Percentiles rank a stretch among this genome's conserved stretches.
These are phyloP conservation scores for Nakaseomyces glabratus DNA, from an alignment of 1,139 yeast genomes.

Conservation along the genomic window DNA sequence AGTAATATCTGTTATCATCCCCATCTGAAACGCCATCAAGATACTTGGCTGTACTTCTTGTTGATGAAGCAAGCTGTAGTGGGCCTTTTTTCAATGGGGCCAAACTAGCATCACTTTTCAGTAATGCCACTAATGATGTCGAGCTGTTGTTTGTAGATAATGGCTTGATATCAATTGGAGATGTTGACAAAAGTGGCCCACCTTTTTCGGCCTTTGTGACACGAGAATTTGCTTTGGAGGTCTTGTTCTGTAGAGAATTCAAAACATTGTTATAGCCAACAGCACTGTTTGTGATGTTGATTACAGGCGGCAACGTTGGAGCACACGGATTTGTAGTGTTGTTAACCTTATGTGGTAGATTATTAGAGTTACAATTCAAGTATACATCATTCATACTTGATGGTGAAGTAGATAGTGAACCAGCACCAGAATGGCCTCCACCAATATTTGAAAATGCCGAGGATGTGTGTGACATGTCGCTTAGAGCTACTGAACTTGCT, in stretches of 20 bases:
- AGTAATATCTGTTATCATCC: slow-evolving; percentile 4
- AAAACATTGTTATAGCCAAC: slow-evolving; percentile 1
- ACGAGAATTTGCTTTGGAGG: slow-evolving; percentile 1
- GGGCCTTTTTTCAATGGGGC: too few species aligned
- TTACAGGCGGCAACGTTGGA: too few species aligned
- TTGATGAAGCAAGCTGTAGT: too few species aligned
- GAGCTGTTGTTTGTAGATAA: slow-evolving; percentile 1
- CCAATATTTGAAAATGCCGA: slow-evolving; percentile 8
- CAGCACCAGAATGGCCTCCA: slow-evolving; percentile 5
- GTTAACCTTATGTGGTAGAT: too few species aligned
- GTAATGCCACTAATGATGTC: slow-evolving; percentile 2
- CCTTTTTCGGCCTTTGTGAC: slow-evolving; percentile 3
- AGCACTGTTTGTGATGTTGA: too few species aligned
- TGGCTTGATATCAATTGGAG: slow-evolving; percentile 2
- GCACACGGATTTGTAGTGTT: too few species aligned
- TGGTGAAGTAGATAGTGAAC: slow-evolving; percentile 6
- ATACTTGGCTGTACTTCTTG: slow-evolving; percentile 5
- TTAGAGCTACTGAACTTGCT: slow-evolving; percentile 10
- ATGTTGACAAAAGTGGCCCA: slow-evolving; percentile 1
- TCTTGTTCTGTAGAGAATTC: slow-evolving; percentile 2
- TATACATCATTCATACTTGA: slow-evolving; percentile 2
- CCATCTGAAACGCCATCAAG: too few species aligned
- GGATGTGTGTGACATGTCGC: slow-evolving; percentile 10
- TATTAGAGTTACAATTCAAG: too few species aligned
- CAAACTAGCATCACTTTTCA: background rate